phyloP scores from a whole-genome alignment of 768 basidiomycete genomes.

The Agrocybe pediades region DNA sequence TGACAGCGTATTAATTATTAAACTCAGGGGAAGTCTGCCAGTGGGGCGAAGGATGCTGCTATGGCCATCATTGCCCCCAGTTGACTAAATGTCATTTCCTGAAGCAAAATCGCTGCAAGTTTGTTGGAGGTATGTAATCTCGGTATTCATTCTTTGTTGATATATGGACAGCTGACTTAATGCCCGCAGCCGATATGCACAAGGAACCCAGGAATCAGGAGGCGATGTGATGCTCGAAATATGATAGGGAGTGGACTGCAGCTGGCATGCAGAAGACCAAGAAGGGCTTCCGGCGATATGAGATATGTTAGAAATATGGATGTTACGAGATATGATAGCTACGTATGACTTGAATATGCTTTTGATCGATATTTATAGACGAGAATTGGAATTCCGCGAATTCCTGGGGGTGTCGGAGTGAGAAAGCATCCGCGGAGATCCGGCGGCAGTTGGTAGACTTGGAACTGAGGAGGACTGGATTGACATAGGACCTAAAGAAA shows the following conservation, averaged over 20 bases:
- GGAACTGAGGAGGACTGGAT: slow-evolving; percentile 1
- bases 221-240: slow-evolving; percentile 14
- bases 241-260: slow-evolving; percentile 11
- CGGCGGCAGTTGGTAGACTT: slow-evolving; percentile 21
- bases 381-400: slow-evolving; percentile 34
- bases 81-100: slow-evolving; percentile 44
- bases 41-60: slow-evolving; percentile 63
- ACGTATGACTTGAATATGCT: slow-evolving; percentile 24
- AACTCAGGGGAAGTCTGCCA: slow-evolving; percentile 52
- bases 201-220: slow-evolving; percentile 30
- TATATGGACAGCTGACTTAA: slow-evolving; percentile 18
- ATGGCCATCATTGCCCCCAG: slow-evolving; percentile 53
- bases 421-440: slow-evolving; percentile 29
- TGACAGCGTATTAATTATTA: background rate
- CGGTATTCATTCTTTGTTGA: background rate
- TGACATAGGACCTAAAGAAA: background rate
- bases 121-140: slow-evolving; percentile 51
- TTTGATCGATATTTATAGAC: slow-evolving; percentile 15
- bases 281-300: background rate
- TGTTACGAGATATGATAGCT: slow-evolving; percentile 9
- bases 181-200: slow-evolving; percentile 40
- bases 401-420: slow-evolving; percentile 29
- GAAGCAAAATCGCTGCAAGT: slow-evolving; percentile 62
- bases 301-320: slow-evolving; percentile 7
- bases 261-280: slow-evolving; percentile 1